Evolutionary conservation across 495 filamentous ascomycete genomes (phyloP).

Genomic region (Tuber microsphaerosporum): DNA sequence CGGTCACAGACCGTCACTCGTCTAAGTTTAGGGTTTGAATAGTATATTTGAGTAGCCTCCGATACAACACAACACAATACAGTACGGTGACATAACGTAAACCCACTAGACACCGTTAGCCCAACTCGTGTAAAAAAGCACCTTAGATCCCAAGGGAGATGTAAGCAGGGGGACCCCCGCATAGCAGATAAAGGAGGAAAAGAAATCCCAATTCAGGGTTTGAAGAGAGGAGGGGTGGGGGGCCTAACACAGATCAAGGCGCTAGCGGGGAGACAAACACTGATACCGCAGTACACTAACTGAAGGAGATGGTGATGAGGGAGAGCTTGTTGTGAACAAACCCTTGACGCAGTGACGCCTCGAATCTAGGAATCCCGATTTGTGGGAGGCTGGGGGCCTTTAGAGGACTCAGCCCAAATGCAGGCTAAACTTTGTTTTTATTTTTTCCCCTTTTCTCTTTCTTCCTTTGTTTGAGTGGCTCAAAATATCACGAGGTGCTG

Average conservation of each 20-base stretch:
- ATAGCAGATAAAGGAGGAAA: no score
- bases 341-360: background rate
- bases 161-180: no score
- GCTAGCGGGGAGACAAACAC: background rate
- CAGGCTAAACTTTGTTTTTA: background rate
- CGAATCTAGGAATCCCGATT: background rate
- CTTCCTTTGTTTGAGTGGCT: background rate
- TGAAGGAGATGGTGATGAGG: constrained; percentile 1
- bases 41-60: no score
- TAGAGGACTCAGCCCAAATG: background rate
- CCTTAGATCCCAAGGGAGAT: no score
- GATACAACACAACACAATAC: no score
- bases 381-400: background rate
- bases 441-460: background rate
- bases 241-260: background rate
- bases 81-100: no score
- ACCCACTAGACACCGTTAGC: no score
- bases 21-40: no score
- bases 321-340: background rate
- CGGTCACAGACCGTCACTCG: background rate
- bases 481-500: background rate
- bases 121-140: no score
- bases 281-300: background rate
- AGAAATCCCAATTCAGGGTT: no score
- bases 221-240: constrained; percentile 9